Evolutionary conservation across 169 alveolate genomes (phyloP), one percentile per base, ranked within the genome.

Genomic region (Theileria sp.): DNA sequence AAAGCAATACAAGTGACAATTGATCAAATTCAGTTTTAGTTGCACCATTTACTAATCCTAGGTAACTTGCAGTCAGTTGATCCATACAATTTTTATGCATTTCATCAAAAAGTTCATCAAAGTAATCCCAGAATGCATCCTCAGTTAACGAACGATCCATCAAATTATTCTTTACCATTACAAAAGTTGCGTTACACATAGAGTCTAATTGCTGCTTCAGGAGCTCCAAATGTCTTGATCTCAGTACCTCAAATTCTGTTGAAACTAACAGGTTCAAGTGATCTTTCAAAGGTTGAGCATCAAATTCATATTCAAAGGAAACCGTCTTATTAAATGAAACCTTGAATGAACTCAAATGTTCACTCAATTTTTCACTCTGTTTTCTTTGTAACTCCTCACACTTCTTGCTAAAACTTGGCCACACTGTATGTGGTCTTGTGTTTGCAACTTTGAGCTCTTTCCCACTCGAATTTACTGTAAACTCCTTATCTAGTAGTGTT

Each of bases 401-500:
- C 23, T 66, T 12, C 13, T 28, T 76, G 0, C 56, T 36, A 60
- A 81, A 81, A 36, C 75, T 75, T 23, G 86, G 86, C 88, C 88
- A 78, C 26, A 50, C 81, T 30, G 84, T 74, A 38, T 61, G 26
- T 21, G 92, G 79, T 50, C 81, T 83, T 34, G 54, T 38, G 15
- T 76, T 54, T 66, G 87, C 81, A 17, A 77, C 87, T 75, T 81
- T 64, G 5, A 58, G 79, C 13, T 62, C 64, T 36, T 81, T 80
- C 19, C 86, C 94, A 34, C 69, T 64, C n/a, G 86, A 61, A 44
- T 81, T 68, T 6, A 79, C 38, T 50, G 80, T 69, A 36, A 87
- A 87, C 85, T 77, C 74, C 84, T 81, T 77, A 34, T 79, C 87
- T 21, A 91, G 76, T 49, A 60, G 81, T 9, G 77, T 67, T 13